phyloP scores from a whole-genome alignment of 108 stramenopile species.

The Schizochytrium sp. region DNA sequence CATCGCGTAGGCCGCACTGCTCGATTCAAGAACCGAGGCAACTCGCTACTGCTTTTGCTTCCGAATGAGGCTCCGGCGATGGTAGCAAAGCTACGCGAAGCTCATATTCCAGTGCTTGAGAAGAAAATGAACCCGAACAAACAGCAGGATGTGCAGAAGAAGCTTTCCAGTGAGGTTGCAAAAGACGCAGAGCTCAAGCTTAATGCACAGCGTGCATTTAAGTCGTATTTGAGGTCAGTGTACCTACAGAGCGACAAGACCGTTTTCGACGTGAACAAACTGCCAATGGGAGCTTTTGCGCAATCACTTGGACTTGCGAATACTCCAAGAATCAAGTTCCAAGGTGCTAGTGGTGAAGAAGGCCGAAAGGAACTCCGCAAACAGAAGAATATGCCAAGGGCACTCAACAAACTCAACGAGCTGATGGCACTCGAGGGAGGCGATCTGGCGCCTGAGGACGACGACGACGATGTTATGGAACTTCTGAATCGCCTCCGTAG shows the following conservation, averaged over 20 bases:
- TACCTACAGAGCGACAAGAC: constrained; percentile 88
- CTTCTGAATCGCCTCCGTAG: not conserved
- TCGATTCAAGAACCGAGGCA: constrained; percentile 84
- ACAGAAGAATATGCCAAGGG: constrained; percentile 90
- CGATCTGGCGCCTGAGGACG: constrained; percentile 66
- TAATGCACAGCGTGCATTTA: constrained; percentile 90
- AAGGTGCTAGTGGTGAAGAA: constrained; percentile 71
- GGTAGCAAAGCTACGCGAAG: constrained; percentile 69
- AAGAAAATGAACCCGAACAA: constrained; percentile 89
- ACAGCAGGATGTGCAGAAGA: constrained; percentile 85
- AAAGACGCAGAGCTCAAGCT: constrained; percentile 79
- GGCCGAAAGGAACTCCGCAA: constrained; percentile 82
- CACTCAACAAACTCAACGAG: constrained; percentile 89
- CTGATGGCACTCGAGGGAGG: constrained; percentile 88
- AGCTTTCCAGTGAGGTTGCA: constrained; percentile 88
- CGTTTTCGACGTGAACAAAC: constrained; percentile 79
- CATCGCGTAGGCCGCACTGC: constrained; percentile 97
- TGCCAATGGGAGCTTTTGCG: constrained; percentile 87
- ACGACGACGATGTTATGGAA: constrained; percentile 20
- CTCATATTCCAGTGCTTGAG: constrained; percentile 84
- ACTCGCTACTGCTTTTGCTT: constrained; percentile 86
- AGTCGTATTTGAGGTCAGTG: constrained; percentile 88
- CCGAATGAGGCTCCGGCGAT: constrained; percentile 87
- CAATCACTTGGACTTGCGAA: constrained; percentile 87
- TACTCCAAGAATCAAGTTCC: constrained; percentile 85